These are phyloP conservation scores for Eutrema yunnanense DNA, from an alignment of 345 rosid species.

Conservation along the genomic window DNA sequence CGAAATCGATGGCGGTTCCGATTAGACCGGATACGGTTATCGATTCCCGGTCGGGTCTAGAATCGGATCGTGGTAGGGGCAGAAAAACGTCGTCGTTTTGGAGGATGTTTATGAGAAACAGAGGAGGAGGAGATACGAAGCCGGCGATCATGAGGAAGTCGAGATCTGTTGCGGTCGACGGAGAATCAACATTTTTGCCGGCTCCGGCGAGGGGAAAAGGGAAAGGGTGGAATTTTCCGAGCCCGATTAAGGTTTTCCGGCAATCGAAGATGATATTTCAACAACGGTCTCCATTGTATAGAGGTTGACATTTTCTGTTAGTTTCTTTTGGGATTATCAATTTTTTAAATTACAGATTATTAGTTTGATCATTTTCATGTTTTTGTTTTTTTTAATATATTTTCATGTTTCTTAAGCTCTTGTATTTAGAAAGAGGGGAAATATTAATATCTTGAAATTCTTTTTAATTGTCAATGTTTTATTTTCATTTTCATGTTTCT, in stretches of 20 bases:
- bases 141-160: constrained; percentile 69
- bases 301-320: constrained; percentile 46
- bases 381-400: neutral
- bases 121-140: constrained; percentile 37
- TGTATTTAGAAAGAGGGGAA: neutral
- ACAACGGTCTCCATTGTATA: constrained; percentile 64
- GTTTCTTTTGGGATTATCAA: neutral
- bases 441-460: neutral
- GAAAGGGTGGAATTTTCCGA: constrained; percentile 69
- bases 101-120: constrained; percentile 41
- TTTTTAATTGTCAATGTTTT: neutral
- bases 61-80: neutral
- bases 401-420: neutral
- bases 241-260: constrained; percentile 86
- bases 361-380: constrained; percentile 12
- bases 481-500: too few species aligned
- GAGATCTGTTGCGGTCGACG: constrained; percentile 63
- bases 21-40: constrained; percentile 33
- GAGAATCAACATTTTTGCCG: constrained; percentile 28
- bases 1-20: constrained; percentile 76
- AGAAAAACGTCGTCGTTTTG: constrained; percentile 45
- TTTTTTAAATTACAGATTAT: neutral
- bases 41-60: constrained; percentile 1
- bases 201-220: constrained; percentile 33
- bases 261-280: constrained; percentile 56